Conservation (phyloP, 2,329 filamentous ascomycete genomes). For the Aspergillus candidus region DNA sequence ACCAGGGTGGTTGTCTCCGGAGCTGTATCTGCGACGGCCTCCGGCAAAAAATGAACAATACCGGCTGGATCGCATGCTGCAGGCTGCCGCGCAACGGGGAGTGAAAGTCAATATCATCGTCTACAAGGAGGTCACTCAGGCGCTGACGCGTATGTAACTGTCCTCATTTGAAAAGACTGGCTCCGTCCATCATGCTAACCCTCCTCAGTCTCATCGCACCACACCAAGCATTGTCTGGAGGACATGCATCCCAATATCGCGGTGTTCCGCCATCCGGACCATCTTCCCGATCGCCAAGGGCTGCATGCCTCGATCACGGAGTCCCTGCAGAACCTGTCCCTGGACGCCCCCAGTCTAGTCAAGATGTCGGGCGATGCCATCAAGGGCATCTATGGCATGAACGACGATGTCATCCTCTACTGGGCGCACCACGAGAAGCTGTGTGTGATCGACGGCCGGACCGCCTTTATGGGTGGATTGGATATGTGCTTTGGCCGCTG, state of each 20-base stretch:
- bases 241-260: conserved; percentile 73
- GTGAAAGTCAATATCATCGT: conserved; percentile 82
- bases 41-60: conserved; percentile 77
- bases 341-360: conserved; percentile 51
- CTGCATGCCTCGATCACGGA: conserved; percentile 54
- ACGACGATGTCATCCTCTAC: conserved; percentile 74
- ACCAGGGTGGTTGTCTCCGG: conserved; percentile 72
- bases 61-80: conserved; percentile 74
- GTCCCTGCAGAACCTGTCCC: conserved; percentile 50
- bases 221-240: conserved; percentile 76
- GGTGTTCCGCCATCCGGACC: conserved; percentile 87
- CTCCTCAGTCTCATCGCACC: conserved; percentile 54
- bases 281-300: conserved; percentile 66
- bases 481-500: conserved; percentile 85
- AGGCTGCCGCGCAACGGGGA: conserved; percentile 74
- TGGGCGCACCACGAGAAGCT: conserved; percentile 96
- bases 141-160: conserved; percentile 67
- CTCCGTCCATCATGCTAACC: conserved; percentile 1
- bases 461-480: conserved; percentile 86
- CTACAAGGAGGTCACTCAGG: conserved; percentile 83
- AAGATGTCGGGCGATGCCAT: conserved; percentile 67
- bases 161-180: neutral
- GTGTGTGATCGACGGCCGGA: conserved; percentile 68
- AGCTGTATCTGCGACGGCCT: conserved; percentile 77
- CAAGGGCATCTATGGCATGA: conserved; percentile 73